Percentiles rank a stretch among this genome's conserved stretches.
Conservation (phyloP, 176 grass and related monocot species). For the Hordeum marinum region DNA sequence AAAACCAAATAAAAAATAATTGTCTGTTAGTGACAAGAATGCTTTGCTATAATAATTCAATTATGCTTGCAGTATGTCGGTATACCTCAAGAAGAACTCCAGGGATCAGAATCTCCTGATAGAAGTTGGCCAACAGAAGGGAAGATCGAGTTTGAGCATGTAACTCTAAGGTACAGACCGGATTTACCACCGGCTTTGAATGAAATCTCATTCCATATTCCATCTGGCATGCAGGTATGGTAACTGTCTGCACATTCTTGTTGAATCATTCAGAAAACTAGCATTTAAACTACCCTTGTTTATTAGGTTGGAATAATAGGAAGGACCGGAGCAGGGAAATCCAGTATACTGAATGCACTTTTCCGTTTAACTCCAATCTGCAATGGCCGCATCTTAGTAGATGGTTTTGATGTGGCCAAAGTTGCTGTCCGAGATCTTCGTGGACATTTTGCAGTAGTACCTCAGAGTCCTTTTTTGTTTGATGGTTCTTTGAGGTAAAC, state of each 20-base stretch:
- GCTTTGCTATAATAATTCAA: slow-evolving; percentile 3
- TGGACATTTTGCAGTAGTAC: slow-evolving; percentile 74
- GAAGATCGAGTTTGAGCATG: slow-evolving; percentile 71
- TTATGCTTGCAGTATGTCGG: slow-evolving; percentile 58
- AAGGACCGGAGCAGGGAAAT: slow-evolving; percentile 97
- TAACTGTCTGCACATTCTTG: not conserved
- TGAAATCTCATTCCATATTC: slow-evolving; percentile 65
- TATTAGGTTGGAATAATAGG: slow-evolving; percentile 91
- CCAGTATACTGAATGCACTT: slow-evolving; percentile 91
- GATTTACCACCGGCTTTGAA: slow-evolving; percentile 65
- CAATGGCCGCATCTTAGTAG: slow-evolving; percentile 73
- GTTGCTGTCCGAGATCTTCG: slow-evolving; percentile 69
- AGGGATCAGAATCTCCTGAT: slow-evolving; percentile 49
- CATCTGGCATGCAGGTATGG: slow-evolving; percentile 68
- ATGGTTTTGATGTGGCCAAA: slow-evolving; percentile 58
- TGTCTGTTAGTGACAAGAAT: not conserved
- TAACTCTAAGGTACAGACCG: slow-evolving; percentile 77
- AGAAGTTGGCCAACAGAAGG: slow-evolving; percentile 69
- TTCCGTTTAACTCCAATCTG: slow-evolving; percentile 70
- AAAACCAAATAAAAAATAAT: not conserved
- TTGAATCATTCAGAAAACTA: not conserved
- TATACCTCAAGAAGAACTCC: slow-evolving; percentile 70
- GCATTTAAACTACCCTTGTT: slow-evolving; percentile 6
- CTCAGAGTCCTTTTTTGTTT: slow-evolving; percentile 89
- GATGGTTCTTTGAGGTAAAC: slow-evolving; percentile 79